A percentile compares a stretch with the other conserved stretches of the same genome.
These are phyloP conservation scores for Clarireedia paspali DNA, from an alignment of 2,329 filamentous ascomycete genomes.

Conservation along the genomic window DNA sequence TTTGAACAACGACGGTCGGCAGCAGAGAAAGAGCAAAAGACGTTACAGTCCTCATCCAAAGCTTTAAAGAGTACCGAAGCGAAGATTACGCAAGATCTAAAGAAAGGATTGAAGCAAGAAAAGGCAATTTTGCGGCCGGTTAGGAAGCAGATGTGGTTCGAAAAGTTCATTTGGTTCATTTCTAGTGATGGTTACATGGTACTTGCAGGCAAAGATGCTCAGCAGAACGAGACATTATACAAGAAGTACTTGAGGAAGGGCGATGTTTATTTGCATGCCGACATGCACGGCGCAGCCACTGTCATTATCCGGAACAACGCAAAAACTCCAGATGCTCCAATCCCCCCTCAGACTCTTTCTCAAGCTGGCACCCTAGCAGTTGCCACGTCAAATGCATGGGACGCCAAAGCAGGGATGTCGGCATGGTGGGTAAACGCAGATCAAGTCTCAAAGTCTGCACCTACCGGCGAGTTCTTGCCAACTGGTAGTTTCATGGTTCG, in stretches of 20 bases:
- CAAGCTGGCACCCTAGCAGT: conserved; percentile 84
- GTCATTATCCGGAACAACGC: conserved; percentile 87
- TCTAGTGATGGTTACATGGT: conserved; percentile 94
- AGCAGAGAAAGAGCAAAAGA: conserved; percentile 81
- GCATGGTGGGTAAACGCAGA: conserved; percentile 93
- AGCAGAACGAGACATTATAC: conserved; percentile 91
- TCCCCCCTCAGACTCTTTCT: conserved; percentile 82
- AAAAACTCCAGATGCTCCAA: conserved; percentile 69
- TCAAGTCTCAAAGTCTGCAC: conserved; percentile 80
- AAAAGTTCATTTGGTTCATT: conserved; percentile 94
- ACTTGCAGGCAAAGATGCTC: conserved; percentile 77
- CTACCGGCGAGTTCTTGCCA: conserved; percentile 71
- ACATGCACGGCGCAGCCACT: conserved; percentile 75
- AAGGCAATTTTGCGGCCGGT: conserved; percentile 80
- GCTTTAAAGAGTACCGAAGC: conserved; percentile 85
- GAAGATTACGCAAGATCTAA: conserved; percentile 79
- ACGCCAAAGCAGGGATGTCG: conserved; percentile 90
- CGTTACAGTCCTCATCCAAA: conserved; percentile 68
- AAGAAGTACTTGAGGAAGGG: conserved; percentile 77
- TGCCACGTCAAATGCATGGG: conserved; percentile 85
- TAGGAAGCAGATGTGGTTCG: conserved; percentile 85
- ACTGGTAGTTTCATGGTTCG: conserved; percentile 72
- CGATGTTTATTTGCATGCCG: conserved; percentile 87
- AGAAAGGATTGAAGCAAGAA: conserved; percentile 83
- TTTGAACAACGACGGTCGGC: conserved; percentile 84